Conservation (phyloP, 2,329 filamentous ascomycete genomes). For the Madurella mycetomatis region DNA sequence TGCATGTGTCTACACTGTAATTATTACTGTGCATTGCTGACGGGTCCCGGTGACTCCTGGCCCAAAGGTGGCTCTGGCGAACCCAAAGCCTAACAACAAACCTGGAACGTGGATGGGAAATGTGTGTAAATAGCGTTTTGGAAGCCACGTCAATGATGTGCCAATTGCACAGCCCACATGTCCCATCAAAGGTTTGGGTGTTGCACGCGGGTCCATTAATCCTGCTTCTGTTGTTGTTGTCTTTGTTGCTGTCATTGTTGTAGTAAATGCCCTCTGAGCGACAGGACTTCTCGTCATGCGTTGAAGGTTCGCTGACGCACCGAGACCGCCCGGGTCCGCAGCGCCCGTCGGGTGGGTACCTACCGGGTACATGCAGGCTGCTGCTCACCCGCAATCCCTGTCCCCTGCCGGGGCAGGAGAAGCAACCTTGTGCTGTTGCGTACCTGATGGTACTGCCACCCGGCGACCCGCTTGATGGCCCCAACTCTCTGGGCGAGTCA, state of each 20-base stretch:
- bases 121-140: too few species aligned
- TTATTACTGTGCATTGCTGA: too few species aligned
- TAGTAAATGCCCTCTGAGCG: neutral
- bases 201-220: too few species aligned
- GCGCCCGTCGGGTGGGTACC: constrained; percentile 3
- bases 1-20: too few species aligned
- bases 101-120: too few species aligned
- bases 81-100: too few species aligned
- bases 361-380: constrained; percentile 21
- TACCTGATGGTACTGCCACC: constrained; percentile 21
- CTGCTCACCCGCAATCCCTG: constrained; percentile 28
- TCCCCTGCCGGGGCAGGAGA: constrained; percentile 22
- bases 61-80: too few species aligned
- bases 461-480: constrained; percentile 7
- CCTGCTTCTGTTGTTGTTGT: too few species aligned
- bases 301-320: neutral
- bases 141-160: too few species aligned
- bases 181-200: too few species aligned
- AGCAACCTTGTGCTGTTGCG: constrained; percentile 14
- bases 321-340: neutral
- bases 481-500: constrained; percentile 17
- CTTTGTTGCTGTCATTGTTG: neutral
- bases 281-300: neutral
- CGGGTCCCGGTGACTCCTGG: too few species aligned
- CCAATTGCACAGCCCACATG: too few species aligned